A percentile compares a stretch with the other conserved stretches of the same genome.
phyloP scores from a whole-genome alignment of 805 yeast species.

The Teunomyces cretensis region DNA sequence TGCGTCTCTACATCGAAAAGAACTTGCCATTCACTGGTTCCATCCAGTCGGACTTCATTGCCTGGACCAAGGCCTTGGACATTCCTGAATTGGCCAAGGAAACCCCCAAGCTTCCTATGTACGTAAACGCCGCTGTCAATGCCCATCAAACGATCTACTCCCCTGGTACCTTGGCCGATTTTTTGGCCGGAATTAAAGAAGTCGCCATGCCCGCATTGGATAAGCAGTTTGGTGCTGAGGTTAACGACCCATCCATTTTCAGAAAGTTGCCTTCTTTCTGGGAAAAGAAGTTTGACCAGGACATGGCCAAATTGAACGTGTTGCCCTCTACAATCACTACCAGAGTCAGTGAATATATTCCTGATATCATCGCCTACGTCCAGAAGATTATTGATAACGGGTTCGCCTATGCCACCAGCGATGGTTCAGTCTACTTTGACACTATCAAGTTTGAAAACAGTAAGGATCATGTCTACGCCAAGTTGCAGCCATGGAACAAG shows the following conservation, averaged over 20 bases:
- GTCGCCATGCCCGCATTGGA: constrained; percentile 76
- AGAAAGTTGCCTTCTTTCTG: constrained; percentile 80
- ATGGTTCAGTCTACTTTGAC: constrained; percentile 96
- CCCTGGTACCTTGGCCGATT: constrained; percentile 27
- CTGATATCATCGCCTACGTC: constrained; percentile 84
- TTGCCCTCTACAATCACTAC: constrained; percentile 83
- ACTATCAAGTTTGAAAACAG: constrained; percentile 74
- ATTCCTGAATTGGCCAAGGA: constrained; percentile 47
- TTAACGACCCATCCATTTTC: constrained; percentile 84
- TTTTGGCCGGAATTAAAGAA: constrained; percentile 61
- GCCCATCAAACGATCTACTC: constrained; percentile 50
- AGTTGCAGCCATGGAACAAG: constrained; percentile 97
- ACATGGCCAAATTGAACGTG: constrained; percentile 84
- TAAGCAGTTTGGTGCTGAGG: constrained; percentile 64
- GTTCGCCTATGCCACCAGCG: constrained; percentile 76
- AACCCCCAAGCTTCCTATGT: constrained; percentile 88
- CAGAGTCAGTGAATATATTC: constrained; percentile 92
- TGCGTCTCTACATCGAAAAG: constrained; percentile 48
- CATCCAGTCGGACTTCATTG: constrained; percentile 34
- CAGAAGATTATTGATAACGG: constrained; percentile 73
- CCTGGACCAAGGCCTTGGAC: constrained; percentile 56
- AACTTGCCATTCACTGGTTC: constrained; percentile 48
- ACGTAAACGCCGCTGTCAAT: constrained; percentile 56
- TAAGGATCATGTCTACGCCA: constrained; percentile 82
- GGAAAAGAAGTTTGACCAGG: constrained; percentile 83